Base-by-base conservation (phyloP, 257 asterid genomes). In the Solanum virginianum region DNA sequence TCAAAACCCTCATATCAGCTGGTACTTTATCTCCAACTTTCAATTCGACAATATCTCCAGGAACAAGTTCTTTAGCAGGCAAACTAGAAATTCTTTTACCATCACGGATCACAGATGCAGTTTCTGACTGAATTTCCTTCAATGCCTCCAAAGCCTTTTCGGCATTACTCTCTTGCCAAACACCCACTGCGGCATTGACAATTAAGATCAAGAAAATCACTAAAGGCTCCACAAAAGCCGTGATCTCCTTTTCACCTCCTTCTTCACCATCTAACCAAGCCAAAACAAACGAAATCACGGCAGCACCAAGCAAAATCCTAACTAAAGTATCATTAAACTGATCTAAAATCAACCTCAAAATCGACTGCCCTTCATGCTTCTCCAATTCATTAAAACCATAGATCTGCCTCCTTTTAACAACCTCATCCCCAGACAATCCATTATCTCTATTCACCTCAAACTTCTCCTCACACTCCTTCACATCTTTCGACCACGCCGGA, bases 101-200 rank as follows among this genome's bases (percentile, higher is more conserved):
- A 2, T 92, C 98, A 4, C 99, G 94, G 79, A 92, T 86, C 84
- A 97, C 99, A 62, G 89, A 66, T 0, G 99, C 99, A 80, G 93
- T 95, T 87, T 95, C 99, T 0, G 99, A 97, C 86, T 97, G 99
- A 83, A 97, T 95, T 90, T 97, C 99, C 93, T 97, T 95, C 91
- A 97, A 88, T 2, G 99, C 99, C 84, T 97, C 99, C 85, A 97
- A 85, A 7, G 99, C 99, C 89, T 97, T 95, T 92, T 97, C 99
- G 1, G 99, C 99, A 89, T 97, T 97, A 90, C 92, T 97, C 91
- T 97, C 99, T 90, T 97, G 99, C 99, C 99, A 97, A 43, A 97
- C 99, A 80, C 99, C 99, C 39, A 97, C 99, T 70, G 90, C 88
- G 0, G 99, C 99, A 87, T 97, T 97, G 90, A 97, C 98, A 74